phyloP scores from a whole-genome alignment of 2,329 filamentous ascomycete species.

The Aaosphaeria arxii region DNA sequence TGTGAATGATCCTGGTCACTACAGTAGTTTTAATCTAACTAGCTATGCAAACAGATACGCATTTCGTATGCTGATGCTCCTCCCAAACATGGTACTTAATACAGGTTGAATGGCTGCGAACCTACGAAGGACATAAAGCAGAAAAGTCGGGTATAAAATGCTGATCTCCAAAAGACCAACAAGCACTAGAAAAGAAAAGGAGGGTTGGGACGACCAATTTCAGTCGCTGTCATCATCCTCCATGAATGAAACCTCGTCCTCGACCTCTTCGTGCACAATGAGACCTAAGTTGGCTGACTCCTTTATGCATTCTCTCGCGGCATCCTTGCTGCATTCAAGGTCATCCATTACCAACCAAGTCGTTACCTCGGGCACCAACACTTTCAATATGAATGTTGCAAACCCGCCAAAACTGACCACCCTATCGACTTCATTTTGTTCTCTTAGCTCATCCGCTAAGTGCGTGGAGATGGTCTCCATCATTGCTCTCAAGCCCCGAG shows the following conservation, averaged over 20 bases:
- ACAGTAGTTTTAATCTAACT: too few species aligned
- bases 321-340: conserved; percentile 41
- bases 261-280: conserved; percentile 63
- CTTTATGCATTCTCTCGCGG: conserved; percentile 56
- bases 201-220: conserved; percentile 19
- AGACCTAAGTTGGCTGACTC: conserved; percentile 67
- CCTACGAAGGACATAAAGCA: too few species aligned
- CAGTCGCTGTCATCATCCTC: conserved; percentile 2
- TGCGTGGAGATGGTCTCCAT: conserved; percentile 45
- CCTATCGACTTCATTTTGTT: conserved; percentile 16
- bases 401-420: conserved; percentile 29
- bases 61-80: too few species aligned
- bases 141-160: too few species aligned
- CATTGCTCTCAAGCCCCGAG: conserved; percentile 69
- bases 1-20: too few species aligned
- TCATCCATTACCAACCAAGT: conserved; percentile 58
- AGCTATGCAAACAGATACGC: too few species aligned
- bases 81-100: too few species aligned
- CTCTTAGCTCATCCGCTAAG: conserved; percentile 24
- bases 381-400: conserved; percentile 34
- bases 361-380: conserved; percentile 70
- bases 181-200: conserved; percentile 10
- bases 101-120: too few species aligned
- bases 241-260: conserved; percentile 39
- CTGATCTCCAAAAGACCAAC: too few species aligned